Conservation (phyloP, 441 rosid genomes). For the Croton laevigatus region DNA sequence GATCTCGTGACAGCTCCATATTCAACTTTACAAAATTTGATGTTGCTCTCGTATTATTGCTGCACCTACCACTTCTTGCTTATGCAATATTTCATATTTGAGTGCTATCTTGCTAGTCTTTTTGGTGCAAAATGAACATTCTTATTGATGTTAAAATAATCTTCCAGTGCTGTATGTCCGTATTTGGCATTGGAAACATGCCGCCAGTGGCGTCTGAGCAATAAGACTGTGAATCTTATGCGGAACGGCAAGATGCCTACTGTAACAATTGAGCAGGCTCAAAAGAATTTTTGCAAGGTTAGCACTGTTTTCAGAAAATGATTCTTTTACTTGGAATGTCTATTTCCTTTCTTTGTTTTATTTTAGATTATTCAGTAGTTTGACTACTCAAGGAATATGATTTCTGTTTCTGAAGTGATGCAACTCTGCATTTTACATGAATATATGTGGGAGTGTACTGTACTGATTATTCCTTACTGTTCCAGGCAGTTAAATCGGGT, state of each 20-base stretch:
- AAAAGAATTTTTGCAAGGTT: constrained; percentile 86
- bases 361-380: background rate
- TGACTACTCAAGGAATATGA: background rate
- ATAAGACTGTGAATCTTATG: constrained; percentile 90
- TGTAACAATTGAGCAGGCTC: constrained; percentile 98
- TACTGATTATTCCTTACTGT: constrained; percentile 22
- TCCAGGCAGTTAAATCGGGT: constrained; percentile 92
- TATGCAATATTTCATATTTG: background rate
- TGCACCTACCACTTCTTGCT: background rate
- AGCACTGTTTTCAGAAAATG: constrained; percentile 18
- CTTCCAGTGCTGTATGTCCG: constrained; percentile 89
- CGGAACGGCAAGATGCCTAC: constrained; percentile 97
- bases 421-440: constrained; percentile 5
- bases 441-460: background rate
- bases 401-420: background rate
- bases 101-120: constrained; percentile 3
- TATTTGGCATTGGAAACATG: constrained; percentile 95
- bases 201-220: constrained; percentile 98
- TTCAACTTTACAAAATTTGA: background rate
- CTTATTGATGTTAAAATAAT: constrained; percentile 22
- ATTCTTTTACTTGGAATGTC: constrained; percentile 3
- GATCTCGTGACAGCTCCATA: background rate
- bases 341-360: background rate
- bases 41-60: background rate
- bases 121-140: constrained; percentile 15